A percentile compares a stretch with the other conserved stretches of the same genome.
Evolutionary conservation across 2,329 filamentous ascomycete genomes (phyloP).

Genomic region (Aspergillus latus): DNA sequence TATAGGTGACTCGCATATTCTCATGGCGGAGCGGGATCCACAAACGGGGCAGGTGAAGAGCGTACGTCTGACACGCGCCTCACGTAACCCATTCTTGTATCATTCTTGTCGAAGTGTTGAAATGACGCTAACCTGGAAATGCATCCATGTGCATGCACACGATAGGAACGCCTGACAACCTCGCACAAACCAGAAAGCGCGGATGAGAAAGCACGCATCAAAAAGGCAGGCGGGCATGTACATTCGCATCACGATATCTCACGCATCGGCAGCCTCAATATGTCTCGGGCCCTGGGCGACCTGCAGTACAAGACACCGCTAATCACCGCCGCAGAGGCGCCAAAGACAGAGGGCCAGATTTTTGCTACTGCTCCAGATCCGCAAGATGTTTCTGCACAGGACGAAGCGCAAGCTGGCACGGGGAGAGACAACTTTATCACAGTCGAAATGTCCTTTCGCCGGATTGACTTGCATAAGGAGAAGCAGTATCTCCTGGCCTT

Average conservation of each 20-base stretch:
- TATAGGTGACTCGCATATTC: slow-evolving; percentile 14
- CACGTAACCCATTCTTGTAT: too few species aligned
- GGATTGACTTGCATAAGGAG: slow-evolving; percentile 1
- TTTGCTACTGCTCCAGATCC: background rate
- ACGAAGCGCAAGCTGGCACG: background rate
- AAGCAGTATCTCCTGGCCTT: slow-evolving; percentile 8
- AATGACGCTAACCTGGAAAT: background rate
- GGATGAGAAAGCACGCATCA: slow-evolving; percentile 7
- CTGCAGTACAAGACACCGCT: slow-evolving; percentile 15
- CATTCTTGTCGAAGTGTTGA: too few species aligned
- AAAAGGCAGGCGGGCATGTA: slow-evolving; percentile 8
- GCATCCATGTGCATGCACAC: background rate
- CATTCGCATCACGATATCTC: slow-evolving; percentile 4
- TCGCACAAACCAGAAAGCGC: slow-evolving; percentile 8
- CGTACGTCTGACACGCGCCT: background rate
- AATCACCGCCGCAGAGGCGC: background rate
- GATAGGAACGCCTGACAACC: slow-evolving; percentile 7
- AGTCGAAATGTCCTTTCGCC: background rate
- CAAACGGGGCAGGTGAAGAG: background rate
- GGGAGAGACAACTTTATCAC: slow-evolving; percentile 4
- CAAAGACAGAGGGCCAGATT: background rate
- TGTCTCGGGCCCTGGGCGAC: slow-evolving; percentile 16
- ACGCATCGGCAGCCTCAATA: slow-evolving; percentile 14
- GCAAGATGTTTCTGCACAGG: background rate
- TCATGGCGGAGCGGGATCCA: slow-evolving; percentile 1